Percentiles rank a stretch among this genome's conserved stretches.
phyloP scores from a whole-genome alignment of 805 yeast species.

The Monosporozyma aerobia region DNA sequence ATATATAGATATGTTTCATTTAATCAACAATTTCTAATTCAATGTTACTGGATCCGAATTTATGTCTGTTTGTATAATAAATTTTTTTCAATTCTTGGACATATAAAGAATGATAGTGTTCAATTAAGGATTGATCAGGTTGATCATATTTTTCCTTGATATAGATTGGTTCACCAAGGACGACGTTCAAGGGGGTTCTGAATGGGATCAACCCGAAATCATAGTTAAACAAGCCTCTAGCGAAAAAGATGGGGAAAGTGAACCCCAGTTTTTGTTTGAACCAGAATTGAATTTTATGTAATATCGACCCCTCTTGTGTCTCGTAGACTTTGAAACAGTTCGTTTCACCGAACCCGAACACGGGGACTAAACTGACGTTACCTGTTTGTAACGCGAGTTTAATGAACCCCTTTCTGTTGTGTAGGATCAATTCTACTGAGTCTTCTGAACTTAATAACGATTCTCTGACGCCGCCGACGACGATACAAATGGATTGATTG shows the following conservation, averaged over 20 bases:
- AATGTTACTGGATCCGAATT: constrained; percentile 30
- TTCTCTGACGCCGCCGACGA: constrained; percentile 94
- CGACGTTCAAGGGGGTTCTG: constrained; percentile 69
- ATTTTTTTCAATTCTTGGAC: constrained; percentile 52
- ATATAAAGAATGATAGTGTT: constrained; percentile 65
- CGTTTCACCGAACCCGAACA: constrained; percentile 85
- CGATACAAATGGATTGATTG: constrained; percentile 74
- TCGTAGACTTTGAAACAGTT: constrained; percentile 45
- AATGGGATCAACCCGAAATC: constrained; percentile 88
- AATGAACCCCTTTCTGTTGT: constrained; percentile 79
- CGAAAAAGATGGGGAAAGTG: constrained; percentile 85
- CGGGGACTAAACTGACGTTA: constrained; percentile 74
- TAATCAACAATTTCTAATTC: constrained; percentile 24
- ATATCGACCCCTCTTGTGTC: constrained; percentile 37
- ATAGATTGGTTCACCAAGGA: constrained; percentile 58
- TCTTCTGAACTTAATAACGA: constrained; percentile 59
- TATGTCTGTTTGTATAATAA: constrained; percentile 56
- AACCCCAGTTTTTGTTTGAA: constrained; percentile 66
- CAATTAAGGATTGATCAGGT: constrained; percentile 43
- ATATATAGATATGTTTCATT: background rate
- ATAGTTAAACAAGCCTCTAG: constrained; percentile 85
- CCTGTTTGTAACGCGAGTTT: constrained; percentile 76
- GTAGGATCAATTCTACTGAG: constrained; percentile 55
- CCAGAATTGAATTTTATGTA: constrained; percentile 56
- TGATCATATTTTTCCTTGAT: constrained; percentile 39